Evolutionary conservation across 306 rosid species (phyloP).

Genomic region (Cucumis hystrix): DNA sequence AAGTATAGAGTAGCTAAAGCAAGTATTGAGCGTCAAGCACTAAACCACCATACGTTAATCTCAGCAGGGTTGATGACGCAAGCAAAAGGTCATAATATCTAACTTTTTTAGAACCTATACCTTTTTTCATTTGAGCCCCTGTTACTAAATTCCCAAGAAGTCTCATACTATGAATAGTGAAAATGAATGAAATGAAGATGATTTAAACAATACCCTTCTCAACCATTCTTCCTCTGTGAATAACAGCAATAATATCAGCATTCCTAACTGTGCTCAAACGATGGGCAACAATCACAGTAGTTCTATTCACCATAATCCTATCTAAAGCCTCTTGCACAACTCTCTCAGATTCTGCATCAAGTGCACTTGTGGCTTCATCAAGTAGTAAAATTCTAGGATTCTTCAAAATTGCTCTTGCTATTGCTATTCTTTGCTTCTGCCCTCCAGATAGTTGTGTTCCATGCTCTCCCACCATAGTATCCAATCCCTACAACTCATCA

Average conservation of each 20-base stretch:
- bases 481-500: slow-evolving; percentile 1
- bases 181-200: background rate
- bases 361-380: slow-evolving; percentile 11
- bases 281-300: slow-evolving; percentile 10
- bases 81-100: too few relatives aligned
- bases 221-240: slow-evolving; percentile 5
- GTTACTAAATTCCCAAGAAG: too few relatives aligned
- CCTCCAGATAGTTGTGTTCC: slow-evolving; percentile 10
- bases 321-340: slow-evolving; percentile 8
- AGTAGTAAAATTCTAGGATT: slow-evolving; percentile 7
- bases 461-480: slow-evolving; percentile 9
- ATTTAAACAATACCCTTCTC: background rate
- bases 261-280: slow-evolving; percentile 11
- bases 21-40: too few relatives aligned
- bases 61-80: too few relatives aligned
- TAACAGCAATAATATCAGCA: slow-evolving; percentile 2
- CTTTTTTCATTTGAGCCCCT: too few relatives aligned
- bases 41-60: too few relatives aligned
- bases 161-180: too few relatives aligned
- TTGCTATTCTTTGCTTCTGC: slow-evolving; percentile 10
- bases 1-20: too few relatives aligned
- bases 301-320: background rate
- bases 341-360: slow-evolving; percentile 9
- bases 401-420: slow-evolving; percentile 9
- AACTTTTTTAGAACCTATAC: too few relatives aligned